Evolutionary conservation across 805 yeast species (phyloP).

Genomic region (Wickerhamiella occidentalis): DNA sequence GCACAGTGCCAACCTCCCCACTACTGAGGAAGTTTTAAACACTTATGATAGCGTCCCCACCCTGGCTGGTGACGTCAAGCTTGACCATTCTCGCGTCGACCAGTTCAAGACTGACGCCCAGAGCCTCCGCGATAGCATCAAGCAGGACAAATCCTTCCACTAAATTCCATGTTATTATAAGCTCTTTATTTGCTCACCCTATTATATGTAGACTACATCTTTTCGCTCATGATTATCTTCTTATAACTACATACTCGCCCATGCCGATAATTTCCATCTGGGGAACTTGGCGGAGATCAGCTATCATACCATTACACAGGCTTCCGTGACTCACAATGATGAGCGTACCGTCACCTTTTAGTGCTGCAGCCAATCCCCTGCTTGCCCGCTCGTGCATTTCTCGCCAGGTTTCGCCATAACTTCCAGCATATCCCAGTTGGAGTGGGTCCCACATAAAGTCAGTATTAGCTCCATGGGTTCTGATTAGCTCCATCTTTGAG

Average conservation of each 20-base stretch:
- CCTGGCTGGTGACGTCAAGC: slow-evolving; percentile 25
- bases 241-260: slow-evolving; percentile 14
- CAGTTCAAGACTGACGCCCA: slow-evolving; percentile 13
- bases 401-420: slow-evolving; percentile 30
- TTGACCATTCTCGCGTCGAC: slow-evolving; percentile 18
- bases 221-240: neutral
- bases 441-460: slow-evolving; percentile 16
- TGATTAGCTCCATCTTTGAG: slow-evolving; percentile 21
- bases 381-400: slow-evolving; percentile 28
- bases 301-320: slow-evolving; percentile 30
- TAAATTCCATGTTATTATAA: neutral
- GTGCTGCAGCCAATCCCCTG: slow-evolving; percentile 21
- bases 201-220: neutral
- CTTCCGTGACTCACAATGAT: slow-evolving; percentile 32
- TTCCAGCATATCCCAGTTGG: slow-evolving; percentile 20
- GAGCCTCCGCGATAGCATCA: slow-evolving; percentile 12
- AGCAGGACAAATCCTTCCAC: slow-evolving; percentile 13
- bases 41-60: slow-evolving; percentile 23
- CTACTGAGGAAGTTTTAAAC: slow-evolving; percentile 9
- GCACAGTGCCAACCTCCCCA: slow-evolving; percentile 3
- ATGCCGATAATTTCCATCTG: slow-evolving; percentile 25
- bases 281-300: slow-evolving; percentile 25
- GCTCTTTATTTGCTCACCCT: neutral
- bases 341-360: slow-evolving; percentile 17
- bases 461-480: slow-evolving; percentile 11